Base-by-base conservation (phyloP, 257 asterid genomes). In the Plectranthus barbatus region DNA sequence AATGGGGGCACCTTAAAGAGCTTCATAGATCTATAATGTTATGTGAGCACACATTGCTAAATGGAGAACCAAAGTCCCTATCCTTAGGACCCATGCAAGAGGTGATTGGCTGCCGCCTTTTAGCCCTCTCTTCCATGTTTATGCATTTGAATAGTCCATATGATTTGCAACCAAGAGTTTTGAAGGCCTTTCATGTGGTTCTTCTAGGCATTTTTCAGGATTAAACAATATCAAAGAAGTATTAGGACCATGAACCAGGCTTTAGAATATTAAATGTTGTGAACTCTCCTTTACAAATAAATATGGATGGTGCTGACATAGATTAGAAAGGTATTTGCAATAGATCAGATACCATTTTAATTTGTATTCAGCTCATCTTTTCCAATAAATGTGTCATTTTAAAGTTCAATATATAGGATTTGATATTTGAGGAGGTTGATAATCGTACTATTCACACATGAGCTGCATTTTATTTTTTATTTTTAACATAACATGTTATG, bases 1-100 rank as follows among this genome's bases (percentile, higher is more conserved):
- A 91, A 65, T 91, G 98, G 98, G 91, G 94, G 41, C 96, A 91
- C 73, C 96, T 91, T 66, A 86, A 78, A 80, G 94, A 87, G 61
- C 98, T 88, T 75, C 98, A 91, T 65, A 79, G 70, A 75, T 90
- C 92, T 51, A 82, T 91, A 71, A 86, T 85, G 72, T 74, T 71
- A 76, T 88, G 87, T 64, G 94, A 88, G 80, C 80, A 74, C 62
- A 76, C 76, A 50, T 63, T 88, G 82, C 85, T 90, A 65, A 79
- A 78, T 55, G 88, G 80, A 57, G 74, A 83, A 44, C 73, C 84
- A 31, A 74, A 60, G 12, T 31, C 69, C 24, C 73, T 79, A 52
- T 76, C 89, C 44, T 71, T 90, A 33, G 97, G 97, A 58, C 87
- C 88, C 46, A 72, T 68, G 64, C 96, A 80, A 49, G 97, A 90